Evolutionary conservation across 352 stramenopile genomes (phyloP).

Genomic region (Halophytophthora polymorphica): DNA sequence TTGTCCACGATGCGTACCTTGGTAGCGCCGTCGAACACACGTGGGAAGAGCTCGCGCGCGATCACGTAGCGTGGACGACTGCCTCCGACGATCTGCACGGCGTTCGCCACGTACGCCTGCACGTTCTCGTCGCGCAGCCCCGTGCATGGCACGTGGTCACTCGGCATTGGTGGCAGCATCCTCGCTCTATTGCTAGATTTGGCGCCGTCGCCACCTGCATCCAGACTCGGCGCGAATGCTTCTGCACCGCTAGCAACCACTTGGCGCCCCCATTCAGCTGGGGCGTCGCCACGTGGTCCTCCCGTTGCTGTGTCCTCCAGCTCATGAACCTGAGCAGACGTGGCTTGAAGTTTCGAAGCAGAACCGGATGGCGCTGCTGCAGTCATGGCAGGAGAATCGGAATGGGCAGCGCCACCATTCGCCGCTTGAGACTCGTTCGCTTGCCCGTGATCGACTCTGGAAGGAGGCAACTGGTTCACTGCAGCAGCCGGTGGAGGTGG

Average conservation of each 20-base stretch:
- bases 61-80: conserved; percentile 81
- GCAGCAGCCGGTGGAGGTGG: no score
- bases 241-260: conserved; percentile 6
- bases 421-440: no score
- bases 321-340: no score
- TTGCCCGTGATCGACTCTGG: no score
- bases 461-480: no score
- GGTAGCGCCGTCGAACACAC: conserved; percentile 47
- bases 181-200: conserved; percentile 8
- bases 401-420: no score
- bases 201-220: conserved; percentile 6
- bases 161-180: conserved; percentile 10
- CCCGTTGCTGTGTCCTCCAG: no score
- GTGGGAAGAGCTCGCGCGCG: conserved; percentile 68
- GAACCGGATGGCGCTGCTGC: no score
- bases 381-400: no score
- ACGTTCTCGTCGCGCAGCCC: conserved; percentile 65
- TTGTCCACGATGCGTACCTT: conserved; percentile 68
- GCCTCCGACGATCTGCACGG: conserved; percentile 68
- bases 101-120: conserved; percentile 54
- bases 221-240: conserved; percentile 26
- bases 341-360: no score
- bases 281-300: no score
- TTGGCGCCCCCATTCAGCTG: no score
- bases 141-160: conserved; percentile 48